Conservation (phyloP, 1,139 yeast genomes). For the Eremothecium gossypii region DNA sequence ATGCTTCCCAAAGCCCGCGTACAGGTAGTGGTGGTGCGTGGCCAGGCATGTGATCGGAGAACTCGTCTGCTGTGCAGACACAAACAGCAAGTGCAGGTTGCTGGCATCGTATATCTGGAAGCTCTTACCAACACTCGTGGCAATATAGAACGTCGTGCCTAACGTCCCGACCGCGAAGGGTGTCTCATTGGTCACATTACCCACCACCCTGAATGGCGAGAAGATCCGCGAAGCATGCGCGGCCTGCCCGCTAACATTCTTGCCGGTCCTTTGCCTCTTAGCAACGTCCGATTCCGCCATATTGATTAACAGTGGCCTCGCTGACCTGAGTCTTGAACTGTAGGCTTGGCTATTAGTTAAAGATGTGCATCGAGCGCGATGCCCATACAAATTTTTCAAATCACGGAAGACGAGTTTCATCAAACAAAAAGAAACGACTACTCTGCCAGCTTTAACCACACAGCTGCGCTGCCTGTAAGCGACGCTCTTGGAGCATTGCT, state of each 20-base stretch:
- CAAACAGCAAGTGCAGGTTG: conserved; percentile 75
- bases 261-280: too few species aligned
- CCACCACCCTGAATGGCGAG: conserved; percentile 51
- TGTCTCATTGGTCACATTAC: conserved; percentile 64
- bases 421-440: too few species aligned
- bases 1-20: conserved; percentile 61
- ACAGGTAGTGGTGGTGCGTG: conserved; percentile 79
- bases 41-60: conserved; percentile 59
- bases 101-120: conserved; percentile 94
- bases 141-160: conserved; percentile 81
- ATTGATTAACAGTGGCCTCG: too few species aligned
- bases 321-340: too few species aligned
- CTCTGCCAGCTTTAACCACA: too few species aligned
- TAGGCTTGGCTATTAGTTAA: too few species aligned
- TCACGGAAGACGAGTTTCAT: too few species aligned
- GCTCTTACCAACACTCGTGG: conserved; percentile 80
- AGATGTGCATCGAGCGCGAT: too few species aligned
- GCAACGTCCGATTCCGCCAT: too few species aligned
- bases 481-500: too few species aligned
- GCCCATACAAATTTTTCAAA: too few species aligned
- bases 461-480: too few species aligned
- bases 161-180: conserved; percentile 86
- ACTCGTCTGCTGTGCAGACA: conserved; percentile 71
- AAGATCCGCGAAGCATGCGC: conserved; percentile 37
- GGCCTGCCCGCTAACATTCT: background rate